Percentiles rank a stretch among this genome's conserved stretches.
phyloP scores from a whole-genome alignment of 306 rosid species.

The Quercus robur region DNA sequence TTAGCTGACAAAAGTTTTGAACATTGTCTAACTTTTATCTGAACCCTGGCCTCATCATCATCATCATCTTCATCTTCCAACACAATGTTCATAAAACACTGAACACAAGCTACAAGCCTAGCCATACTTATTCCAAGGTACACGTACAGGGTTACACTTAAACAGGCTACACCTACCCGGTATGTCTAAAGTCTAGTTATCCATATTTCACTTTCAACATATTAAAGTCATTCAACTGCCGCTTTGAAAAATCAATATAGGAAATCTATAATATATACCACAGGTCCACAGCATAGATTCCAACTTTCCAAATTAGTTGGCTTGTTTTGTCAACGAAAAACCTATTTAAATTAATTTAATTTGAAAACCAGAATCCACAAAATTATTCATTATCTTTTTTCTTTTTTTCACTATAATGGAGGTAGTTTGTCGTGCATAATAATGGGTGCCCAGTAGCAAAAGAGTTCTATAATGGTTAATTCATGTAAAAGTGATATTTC shows the following conservation, averaged over 20 bases:
- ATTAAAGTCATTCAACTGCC: background rate
- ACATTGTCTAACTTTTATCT: background rate
- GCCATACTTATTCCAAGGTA: background rate
- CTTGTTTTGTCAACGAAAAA: background rate
- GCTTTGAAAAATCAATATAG: background rate
- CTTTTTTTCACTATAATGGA: no score
- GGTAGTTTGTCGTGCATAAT: no score
- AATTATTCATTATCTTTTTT: no score
- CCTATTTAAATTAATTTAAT: background rate
- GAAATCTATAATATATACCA: background rate
- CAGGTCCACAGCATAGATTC: background rate
- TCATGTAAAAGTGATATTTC: no score
- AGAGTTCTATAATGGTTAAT: no score
- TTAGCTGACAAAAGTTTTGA: slow-evolving; percentile 12
- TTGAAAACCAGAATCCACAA: no score
- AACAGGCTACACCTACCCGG: background rate
- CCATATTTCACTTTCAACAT: background rate
- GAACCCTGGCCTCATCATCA: slow-evolving; percentile 8
- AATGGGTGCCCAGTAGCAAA: no score
- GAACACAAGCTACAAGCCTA: background rate
- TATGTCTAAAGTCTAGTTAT: background rate
- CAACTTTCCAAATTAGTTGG: background rate
- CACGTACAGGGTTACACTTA: background rate
- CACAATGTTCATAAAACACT: slow-evolving; percentile 16
- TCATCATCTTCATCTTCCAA: background rate